Evolutionary conservation across 106 monocot species (phyloP), one percentile per base, ranked within the genome.

Genomic region (Agapanthus africanus): DNA sequence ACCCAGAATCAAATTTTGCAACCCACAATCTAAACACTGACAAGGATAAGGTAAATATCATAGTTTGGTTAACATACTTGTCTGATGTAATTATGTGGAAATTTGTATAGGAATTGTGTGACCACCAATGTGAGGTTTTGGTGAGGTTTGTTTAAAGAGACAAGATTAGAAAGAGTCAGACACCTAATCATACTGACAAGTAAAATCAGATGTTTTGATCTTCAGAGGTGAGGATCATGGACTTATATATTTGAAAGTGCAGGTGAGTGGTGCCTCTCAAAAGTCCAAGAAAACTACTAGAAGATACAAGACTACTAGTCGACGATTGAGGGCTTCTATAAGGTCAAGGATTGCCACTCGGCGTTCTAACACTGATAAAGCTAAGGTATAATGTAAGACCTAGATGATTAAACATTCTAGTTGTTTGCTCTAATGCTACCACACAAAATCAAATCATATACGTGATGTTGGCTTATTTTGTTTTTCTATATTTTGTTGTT

Each of bases 361-460:
- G 16, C 66, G 14, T 38, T 19, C 26, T 26, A 56, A 28, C 14
- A 38, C 5, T 50, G 37, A 23, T 49, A 69, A 69, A 19, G 47
- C 14, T 62, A 23, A 70, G 76, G 76, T 76, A 63, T 10, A 56
- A 27, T 56, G 9, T 19, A 7, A 9, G 19, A 50, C 1, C 50
- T 50, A 21, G 21, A n/a, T 26, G 10, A 13, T 56, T 9, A 9
- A 56, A 30, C 56, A 56, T 27, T 56, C 19, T 56, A 28, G 26
- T 10, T 56, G 19, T 50, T 44, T 6, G 14, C 10, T 44, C 16
- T 44, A n/a, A n/a, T n/a, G n/a, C n/a, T n/a, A n/a, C n/a, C n/a
- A n/a, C n/a, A n/a, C n/a, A n/a, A n/a, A n/a, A n/a, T n/a, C n/a
- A n/a, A n/a, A n/a, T n/a, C n/a, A n/a, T n/a, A n/a, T n/a, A n/a